Evolutionary conservation across 2,329 filamentous ascomycete genomes (phyloP).

Genomic region (Xylaria sp.): DNA sequence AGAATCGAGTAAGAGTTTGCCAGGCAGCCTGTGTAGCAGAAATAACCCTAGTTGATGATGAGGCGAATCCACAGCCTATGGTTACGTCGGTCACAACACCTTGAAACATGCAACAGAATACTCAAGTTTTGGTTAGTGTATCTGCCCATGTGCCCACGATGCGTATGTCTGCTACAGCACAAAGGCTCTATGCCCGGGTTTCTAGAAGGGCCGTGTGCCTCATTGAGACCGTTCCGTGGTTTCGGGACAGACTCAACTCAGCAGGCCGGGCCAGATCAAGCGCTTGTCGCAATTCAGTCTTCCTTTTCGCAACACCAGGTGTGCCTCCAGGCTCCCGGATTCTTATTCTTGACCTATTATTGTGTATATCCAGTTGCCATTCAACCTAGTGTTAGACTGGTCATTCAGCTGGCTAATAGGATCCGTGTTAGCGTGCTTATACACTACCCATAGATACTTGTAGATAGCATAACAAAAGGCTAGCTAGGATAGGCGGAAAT

Average conservation of each 20-base stretch:
- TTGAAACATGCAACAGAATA: constrained; percentile 3
- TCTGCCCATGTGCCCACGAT: no score
- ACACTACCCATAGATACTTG: no score
- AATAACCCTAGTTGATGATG: neutral
- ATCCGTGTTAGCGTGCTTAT: constrained; percentile 11
- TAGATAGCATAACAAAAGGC: neutral
- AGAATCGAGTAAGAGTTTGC: constrained; percentile 1
- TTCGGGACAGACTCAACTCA: neutral
- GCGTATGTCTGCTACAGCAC: no score
- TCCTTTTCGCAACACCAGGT: neutral
- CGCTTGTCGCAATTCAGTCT: neutral
- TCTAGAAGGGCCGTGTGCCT: neutral
- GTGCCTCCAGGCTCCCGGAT: neutral
- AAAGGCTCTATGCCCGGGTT: no score
- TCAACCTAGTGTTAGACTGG: constrained; percentile 8
- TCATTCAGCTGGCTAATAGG: constrained; percentile 17
- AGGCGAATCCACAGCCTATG: constrained; percentile 1
- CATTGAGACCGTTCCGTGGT: neutral
- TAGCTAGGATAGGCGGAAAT: neutral
- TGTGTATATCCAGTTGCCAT: neutral
- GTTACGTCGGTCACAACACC: neutral
- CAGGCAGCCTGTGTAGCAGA: neutral
- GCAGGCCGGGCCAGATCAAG: neutral
- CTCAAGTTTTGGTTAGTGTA: neutral
- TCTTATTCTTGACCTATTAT: neutral